Percentiles rank a stretch among this genome's conserved stretches.
Evolutionary conservation across 495 filamentous ascomycete species (phyloP).

Genomic region (Thozetella sp.): DNA sequence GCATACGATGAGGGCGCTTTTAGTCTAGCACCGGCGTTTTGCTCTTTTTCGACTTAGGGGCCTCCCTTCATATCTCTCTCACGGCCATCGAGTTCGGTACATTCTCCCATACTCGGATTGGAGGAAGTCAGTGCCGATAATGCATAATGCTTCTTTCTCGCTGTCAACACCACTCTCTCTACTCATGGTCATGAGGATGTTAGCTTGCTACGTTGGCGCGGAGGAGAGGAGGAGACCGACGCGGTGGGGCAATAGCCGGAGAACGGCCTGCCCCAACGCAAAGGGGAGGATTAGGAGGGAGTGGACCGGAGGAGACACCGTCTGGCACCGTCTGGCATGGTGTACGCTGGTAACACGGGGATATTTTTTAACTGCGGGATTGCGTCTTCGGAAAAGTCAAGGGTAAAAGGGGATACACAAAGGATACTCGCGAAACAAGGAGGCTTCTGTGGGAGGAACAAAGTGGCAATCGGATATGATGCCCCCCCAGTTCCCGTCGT

Average conservation of each 20-base stretch:
- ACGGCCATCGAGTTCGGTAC: constrained; percentile 5
- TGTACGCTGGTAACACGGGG: background rate
- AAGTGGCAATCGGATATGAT: too few species aligned
- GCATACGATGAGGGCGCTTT: constrained; percentile 9
- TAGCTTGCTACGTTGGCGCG: background rate
- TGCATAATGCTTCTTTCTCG: constrained; percentile 9
- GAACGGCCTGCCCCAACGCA: too few species aligned
- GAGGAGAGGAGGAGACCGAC: background rate
- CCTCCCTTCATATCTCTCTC: background rate
- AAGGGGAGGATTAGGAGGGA: too few species aligned
- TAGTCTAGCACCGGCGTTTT: constrained; percentile 2
- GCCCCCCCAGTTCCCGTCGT: too few species aligned
- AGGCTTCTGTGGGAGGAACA: background rate
- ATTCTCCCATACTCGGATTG: constrained; percentile 5
- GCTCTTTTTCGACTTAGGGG: background rate
- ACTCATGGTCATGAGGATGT: background rate
- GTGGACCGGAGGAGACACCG: background rate
- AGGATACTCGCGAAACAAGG: background rate
- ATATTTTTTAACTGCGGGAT: background rate
- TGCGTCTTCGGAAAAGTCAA: background rate
- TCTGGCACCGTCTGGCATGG: constrained; percentile 1
- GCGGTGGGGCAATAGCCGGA: too few species aligned
- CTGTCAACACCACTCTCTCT: constrained; percentile 2
- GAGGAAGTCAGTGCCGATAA: constrained; percentile 10
- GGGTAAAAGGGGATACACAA: background rate